A percentile compares a stretch with the other conserved stretches of the same genome.
phyloP scores from a whole-genome alignment of 2,329 filamentous ascomycete species.

The Penicillium expansum region DNA sequence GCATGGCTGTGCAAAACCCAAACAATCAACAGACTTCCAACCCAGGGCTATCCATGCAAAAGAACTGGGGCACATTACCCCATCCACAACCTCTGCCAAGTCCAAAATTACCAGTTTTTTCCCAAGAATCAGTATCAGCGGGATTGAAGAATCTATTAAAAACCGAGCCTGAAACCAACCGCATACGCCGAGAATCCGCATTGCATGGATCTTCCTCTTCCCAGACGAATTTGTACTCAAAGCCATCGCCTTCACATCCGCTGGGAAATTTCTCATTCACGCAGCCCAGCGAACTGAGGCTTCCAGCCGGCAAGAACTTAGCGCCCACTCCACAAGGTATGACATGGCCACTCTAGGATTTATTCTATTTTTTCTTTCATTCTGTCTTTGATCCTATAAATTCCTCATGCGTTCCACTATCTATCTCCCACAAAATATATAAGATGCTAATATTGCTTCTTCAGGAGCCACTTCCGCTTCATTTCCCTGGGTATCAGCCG shows the following conservation, averaged over 20 bases:
- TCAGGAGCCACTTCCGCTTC: conserved; percentile 4
- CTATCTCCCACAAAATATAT: background rate
- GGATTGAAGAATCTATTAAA: conserved; percentile 71
- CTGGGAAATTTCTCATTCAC: background rate
- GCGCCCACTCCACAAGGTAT: conserved; percentile 11
- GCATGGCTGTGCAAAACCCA: conserved; percentile 63
- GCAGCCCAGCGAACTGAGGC: background rate
- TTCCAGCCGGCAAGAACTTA: background rate
- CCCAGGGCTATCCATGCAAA: conserved; percentile 58
- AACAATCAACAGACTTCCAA: conserved; percentile 62
- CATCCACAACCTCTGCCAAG: conserved; percentile 64
- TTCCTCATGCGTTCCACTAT: background rate
- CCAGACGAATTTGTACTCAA: conserved; percentile 4
- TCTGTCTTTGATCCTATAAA: background rate
- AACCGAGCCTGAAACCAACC: conserved; percentile 20
- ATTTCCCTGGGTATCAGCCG: conserved; percentile 47
- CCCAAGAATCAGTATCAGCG: conserved; percentile 75
- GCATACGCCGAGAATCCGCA: conserved; percentile 19
- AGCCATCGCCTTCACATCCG: background rate
- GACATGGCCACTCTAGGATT: background rate
- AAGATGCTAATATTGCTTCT: conserved; percentile 6
- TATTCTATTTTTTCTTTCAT: background rate
- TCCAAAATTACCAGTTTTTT: conserved; percentile 24
- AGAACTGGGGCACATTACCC: conserved; percentile 72
- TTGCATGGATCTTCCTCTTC: conserved; percentile 19